A percentile compares a stretch with the other conserved stretches of the same genome.
phyloP scores from a whole-genome alignment of 805 yeast genomes.

The Starmerella floricola region DNA sequence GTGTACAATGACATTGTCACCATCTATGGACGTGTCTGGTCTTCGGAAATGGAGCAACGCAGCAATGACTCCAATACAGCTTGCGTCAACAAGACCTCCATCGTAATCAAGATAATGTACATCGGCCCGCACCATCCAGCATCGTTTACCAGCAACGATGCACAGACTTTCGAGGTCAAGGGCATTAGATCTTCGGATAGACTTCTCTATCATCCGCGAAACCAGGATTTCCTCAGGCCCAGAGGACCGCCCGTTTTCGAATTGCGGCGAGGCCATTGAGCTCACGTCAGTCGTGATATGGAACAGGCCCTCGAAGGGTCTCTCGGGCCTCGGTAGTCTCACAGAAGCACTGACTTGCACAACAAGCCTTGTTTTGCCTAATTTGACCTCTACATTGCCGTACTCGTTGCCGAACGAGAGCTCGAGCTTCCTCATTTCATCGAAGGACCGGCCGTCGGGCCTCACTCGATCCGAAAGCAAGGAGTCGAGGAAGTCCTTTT shows the following conservation, averaged over 20 bases:
- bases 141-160: constrained; percentile 77
- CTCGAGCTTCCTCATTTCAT: constrained; percentile 53
- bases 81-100: constrained; percentile 84
- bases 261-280: constrained; percentile 79
- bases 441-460: constrained; percentile 54
- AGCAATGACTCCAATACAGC: constrained; percentile 81
- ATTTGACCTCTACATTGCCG: constrained; percentile 66
- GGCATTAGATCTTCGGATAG: constrained; percentile 81
- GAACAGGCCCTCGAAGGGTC: constrained; percentile 89
- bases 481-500: constrained; percentile 47
- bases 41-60: constrained; percentile 71
- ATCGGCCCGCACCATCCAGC: constrained; percentile 87
- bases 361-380: constrained; percentile 65
- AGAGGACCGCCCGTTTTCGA: constrained; percentile 61
- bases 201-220: constrained; percentile 76
- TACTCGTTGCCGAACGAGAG: constrained; percentile 48
- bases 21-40: constrained; percentile 64
- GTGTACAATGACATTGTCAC: constrained; percentile 44
- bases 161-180: constrained; percentile 83
- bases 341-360: constrained; percentile 68
- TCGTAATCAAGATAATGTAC: constrained; percentile 80
- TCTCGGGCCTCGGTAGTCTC: constrained; percentile 68
- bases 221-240: constrained; percentile 71
- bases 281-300: constrained; percentile 73
- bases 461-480: constrained; percentile 49